Evolutionary conservation across 2,329 filamentous ascomycete species (phyloP).

Genomic region (Microcera coccophila): DNA sequence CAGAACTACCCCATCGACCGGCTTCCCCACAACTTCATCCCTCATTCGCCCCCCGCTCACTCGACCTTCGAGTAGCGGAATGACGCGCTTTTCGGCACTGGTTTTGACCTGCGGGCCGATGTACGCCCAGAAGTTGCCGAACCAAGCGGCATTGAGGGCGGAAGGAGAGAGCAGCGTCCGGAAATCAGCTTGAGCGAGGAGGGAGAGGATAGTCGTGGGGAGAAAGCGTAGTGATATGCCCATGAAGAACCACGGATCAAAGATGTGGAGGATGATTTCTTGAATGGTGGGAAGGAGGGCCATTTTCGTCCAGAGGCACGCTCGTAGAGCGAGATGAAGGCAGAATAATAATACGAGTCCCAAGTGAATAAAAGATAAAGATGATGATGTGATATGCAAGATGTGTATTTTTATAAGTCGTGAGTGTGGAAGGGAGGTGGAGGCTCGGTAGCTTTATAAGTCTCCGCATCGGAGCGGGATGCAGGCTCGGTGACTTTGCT

Average conservation of each 20-base stretch:
- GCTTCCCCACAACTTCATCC: constrained; percentile 31
- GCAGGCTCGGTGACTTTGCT: not conserved
- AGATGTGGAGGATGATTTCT: constrained; percentile 32
- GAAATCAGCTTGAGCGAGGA: constrained; percentile 36
- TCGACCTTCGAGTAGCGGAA: constrained; percentile 53
- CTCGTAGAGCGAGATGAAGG: not conserved
- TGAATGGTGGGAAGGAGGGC: constrained; percentile 19
- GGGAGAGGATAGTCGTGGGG: constrained; percentile 45
- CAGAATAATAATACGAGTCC: not conserved
- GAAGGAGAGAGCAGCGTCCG: constrained; percentile 39
- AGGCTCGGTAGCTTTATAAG: constrained; percentile 20
- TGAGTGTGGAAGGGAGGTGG: not conserved
- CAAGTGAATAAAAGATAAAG: not conserved
- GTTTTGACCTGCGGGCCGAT: constrained; percentile 49
- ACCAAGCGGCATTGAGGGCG: constrained; percentile 50
- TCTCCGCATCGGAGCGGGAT: constrained; percentile 6
- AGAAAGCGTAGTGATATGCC: constrained; percentile 45
- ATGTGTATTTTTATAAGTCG: not conserved
- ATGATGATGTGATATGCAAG: not conserved
- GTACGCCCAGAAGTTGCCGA: constrained; percentile 57
- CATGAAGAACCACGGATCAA: constrained; percentile 54
- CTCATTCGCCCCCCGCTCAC: constrained; percentile 36
- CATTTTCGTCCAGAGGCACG: constrained; percentile 19
- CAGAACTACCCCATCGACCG: constrained; percentile 50
- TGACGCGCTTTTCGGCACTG: constrained; percentile 40